Conservation (phyloP, 768 basidiomycete species). For the Rhodotorula taiwanensis region DNA sequence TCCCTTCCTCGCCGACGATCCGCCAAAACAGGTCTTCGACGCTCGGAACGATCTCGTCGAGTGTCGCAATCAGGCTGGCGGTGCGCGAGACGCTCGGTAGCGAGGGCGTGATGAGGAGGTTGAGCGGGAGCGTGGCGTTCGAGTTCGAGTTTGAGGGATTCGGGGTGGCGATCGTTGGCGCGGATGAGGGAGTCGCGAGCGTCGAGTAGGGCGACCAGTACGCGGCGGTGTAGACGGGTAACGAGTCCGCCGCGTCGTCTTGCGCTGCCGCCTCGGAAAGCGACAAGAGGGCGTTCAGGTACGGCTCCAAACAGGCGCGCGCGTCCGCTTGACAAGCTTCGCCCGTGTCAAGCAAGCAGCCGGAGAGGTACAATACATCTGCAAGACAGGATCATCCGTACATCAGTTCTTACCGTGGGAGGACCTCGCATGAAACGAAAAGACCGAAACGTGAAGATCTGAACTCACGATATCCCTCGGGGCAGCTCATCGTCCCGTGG, state of each 20-base stretch:
- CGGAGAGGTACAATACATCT: conserved; percentile 47
- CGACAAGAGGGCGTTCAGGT: conserved; percentile 26
- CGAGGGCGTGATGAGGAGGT: conserved; percentile 16
- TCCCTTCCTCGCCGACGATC: conserved; percentile 27
- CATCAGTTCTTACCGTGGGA: background rate
- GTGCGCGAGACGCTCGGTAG: background rate
- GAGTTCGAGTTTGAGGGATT: background rate
- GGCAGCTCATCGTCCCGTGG: conserved; percentile 65
- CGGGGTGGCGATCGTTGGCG: too few relatives aligned
- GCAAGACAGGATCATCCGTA: background rate
- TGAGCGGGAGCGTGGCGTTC: conserved; percentile 4
- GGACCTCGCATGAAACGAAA: background rate
- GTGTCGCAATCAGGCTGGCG: background rate
- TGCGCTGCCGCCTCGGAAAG: background rate
- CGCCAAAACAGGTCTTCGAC: conserved; percentile 26
- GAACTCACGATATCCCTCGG: conserved; percentile 62
- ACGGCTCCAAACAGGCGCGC: conserved; percentile 6
- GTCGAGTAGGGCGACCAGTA: background rate
- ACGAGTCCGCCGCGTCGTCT: background rate
- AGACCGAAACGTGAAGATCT: background rate
- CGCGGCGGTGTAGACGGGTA: conserved; percentile 14
- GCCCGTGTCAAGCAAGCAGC: conserved; percentile 53
- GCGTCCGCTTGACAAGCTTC: background rate
- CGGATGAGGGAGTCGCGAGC: background rate
- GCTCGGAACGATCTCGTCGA: conserved; percentile 3